phyloP scores from a whole-genome alignment of 2,329 filamentous ascomycete species.

The Xylariaceae sp. region DNA sequence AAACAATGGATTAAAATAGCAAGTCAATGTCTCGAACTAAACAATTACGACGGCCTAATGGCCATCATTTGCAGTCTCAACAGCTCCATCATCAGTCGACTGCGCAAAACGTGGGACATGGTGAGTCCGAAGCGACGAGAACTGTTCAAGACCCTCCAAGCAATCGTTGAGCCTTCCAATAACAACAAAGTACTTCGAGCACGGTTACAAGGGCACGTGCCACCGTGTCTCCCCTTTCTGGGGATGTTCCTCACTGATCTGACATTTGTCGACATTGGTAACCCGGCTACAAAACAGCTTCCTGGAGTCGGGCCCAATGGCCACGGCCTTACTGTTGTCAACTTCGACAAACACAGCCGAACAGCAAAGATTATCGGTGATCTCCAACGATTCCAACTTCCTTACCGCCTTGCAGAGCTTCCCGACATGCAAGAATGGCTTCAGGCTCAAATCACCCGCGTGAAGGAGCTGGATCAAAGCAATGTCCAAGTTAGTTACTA shows the following conservation, averaged over 20 bases:
- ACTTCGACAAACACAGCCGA: conserved; percentile 94
- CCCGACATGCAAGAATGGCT: conserved; percentile 93
- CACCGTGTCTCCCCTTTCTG: conserved; percentile 90
- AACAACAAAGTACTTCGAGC: conserved; percentile 87
- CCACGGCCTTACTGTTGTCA: conserved; percentile 77
- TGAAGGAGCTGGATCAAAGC: conserved; percentile 57
- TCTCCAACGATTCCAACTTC: conserved; percentile 92
- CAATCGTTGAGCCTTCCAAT: conserved; percentile 82
- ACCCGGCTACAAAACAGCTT: conserved; percentile 77
- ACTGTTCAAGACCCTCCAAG: conserved; percentile 71
- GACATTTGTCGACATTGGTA: conserved; percentile 93
- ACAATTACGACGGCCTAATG: conserved; percentile 97
- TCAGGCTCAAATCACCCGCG: conserved; percentile 71
- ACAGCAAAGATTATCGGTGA: conserved; percentile 95
- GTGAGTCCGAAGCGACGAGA: conserved; percentile 81
- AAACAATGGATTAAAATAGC: conserved; percentile 99
- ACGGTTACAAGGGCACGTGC: conserved; percentile 78
- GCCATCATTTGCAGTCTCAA: conserved; percentile 93
- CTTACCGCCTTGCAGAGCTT: conserved; percentile 77
- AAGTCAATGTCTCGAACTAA: conserved; percentile 76
- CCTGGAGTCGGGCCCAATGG: conserved; percentile 52
- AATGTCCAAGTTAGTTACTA: conserved; percentile 65
- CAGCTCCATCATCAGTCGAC: conserved; percentile 81
- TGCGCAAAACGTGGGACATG: conserved; percentile 88
- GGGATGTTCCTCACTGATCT: conserved; percentile 96